Conservation (phyloP, 257 asterid genomes). For the Solanum gandarillasii region DNA sequence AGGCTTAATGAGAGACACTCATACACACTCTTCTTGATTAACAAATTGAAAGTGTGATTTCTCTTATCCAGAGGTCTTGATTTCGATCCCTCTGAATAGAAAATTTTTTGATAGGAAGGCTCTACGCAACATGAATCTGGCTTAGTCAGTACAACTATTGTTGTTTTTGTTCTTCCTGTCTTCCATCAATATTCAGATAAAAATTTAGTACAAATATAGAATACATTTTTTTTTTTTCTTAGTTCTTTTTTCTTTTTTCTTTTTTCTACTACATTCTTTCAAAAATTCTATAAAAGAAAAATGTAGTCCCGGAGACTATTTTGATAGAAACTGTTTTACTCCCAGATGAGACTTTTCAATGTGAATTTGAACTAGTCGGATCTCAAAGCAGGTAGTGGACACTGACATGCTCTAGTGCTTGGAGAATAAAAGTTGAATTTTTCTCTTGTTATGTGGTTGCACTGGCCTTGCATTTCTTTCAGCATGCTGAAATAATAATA, state of each 20-base stretch:
- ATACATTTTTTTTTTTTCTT: not conserved
- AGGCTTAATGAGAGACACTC: not conserved
- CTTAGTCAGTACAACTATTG: not conserved
- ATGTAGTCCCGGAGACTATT: no score
- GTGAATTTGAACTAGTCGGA: not conserved
- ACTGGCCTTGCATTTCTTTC: constrained; percentile 57
- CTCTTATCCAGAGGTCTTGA: not conserved
- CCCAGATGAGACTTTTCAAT: not conserved
- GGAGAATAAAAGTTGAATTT: constrained; percentile 24
- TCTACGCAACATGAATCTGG: not conserved
- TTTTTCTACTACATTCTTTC: not conserved
- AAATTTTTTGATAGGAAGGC: no score
- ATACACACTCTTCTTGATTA: not conserved
- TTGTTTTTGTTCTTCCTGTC: not conserved
- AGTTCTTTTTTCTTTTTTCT: not conserved
- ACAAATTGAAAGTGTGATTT: not conserved
- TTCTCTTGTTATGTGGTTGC: constrained; percentile 30
- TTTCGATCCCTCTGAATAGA: not conserved
- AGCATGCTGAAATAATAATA: constrained; percentile 30
- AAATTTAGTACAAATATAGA: not conserved
- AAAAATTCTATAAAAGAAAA: not conserved
- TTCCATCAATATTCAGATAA: not conserved
- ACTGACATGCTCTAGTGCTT: not conserved
- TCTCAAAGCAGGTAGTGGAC: not conserved
- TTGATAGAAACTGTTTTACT: not conserved